Conservation (phyloP, 2,329 filamentous ascomycete genomes). For the Alternaria viburni region DNA sequence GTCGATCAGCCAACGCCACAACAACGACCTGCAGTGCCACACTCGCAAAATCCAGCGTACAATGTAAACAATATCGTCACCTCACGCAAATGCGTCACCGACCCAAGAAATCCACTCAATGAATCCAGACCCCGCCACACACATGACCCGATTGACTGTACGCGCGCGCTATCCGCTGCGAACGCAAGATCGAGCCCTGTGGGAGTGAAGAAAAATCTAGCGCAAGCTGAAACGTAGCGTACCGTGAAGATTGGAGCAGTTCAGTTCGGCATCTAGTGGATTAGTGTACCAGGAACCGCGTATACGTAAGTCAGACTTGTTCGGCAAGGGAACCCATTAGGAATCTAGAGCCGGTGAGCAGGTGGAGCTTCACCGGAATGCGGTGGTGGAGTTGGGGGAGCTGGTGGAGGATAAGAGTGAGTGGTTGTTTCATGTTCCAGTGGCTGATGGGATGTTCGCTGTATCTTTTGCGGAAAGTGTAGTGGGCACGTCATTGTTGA, state of each 20-base stretch:
- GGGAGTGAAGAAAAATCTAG: not conserved
- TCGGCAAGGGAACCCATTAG: not conserved
- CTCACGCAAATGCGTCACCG: not conserved
- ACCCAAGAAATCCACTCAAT: not conserved
- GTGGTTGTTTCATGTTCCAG: not conserved
- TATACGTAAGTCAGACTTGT: not conserved
- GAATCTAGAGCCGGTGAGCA: not conserved
- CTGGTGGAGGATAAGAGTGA: not conserved
- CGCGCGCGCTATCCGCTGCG: not conserved
- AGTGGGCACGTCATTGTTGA: not conserved
- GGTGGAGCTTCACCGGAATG: not conserved
- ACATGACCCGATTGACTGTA: not conserved
- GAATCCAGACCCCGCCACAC: not conserved
- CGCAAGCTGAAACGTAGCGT: constrained; percentile 1
- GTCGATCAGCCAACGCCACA: not conserved
- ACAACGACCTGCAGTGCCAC: not conserved
- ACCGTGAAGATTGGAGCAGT: not conserved
- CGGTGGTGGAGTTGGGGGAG: not conserved
- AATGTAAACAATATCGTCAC: not conserved
- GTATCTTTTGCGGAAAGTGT: not conserved
- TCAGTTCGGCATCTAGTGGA: not conserved
- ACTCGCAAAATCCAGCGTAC: not conserved
- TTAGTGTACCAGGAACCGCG: not conserved
- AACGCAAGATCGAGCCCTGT: not conserved
- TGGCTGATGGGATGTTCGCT: not conserved